Evolutionary conservation across 2,329 filamentous ascomycete genomes (phyloP), one percentile per base, ranked within the genome.

Genomic region (Penicillium italicum): DNA sequence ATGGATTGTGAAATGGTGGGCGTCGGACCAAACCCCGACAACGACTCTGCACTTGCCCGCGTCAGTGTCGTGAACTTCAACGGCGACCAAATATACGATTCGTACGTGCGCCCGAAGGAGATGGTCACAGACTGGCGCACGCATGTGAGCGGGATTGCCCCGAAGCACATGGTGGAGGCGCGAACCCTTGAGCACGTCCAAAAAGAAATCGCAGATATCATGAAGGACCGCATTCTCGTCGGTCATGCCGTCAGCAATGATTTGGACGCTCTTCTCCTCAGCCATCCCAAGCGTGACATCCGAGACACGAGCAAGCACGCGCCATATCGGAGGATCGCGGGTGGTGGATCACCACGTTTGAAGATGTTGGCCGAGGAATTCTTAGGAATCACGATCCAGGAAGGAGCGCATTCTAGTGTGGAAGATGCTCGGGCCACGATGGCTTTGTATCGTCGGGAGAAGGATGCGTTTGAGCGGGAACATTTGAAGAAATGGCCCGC

Each of bases 1-100:
- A 84, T 99, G 44, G 94, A 99, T 77, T 99, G 94, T 74, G 94
- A 99, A 76, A 99, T 99, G 94, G 94, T 99, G 26, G 94, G 93
- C 45, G 85, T 95, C 0, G 83, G 84, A 1, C 76, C 75, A 3
- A 72, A 77, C 74, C 84, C 83, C 3, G 85, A 85, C 48, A 82
- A 85, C 22, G 80, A 87, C 68, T 91, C 90, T 34, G 86, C 85
- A 0, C 83, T 99, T 42, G 94, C 94, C 1, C 85, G 94, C 44
- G 90, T 93, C 53, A 96, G 90, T 69, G 78, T 96, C 16, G 92
- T 97, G 63, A 96, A 97, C 73, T 99, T 92, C 73, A 91, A 97
- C 70, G 92, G 92, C 18, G 84, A 88, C 28, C 91, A 96, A 72
- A 78, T 99, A 43, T 97, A 97, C 80, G 94, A 99, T 77, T 93